Conservation (phyloP, 805 yeast genomes). For the Sugiyamaella qingdaonensis region DNA sequence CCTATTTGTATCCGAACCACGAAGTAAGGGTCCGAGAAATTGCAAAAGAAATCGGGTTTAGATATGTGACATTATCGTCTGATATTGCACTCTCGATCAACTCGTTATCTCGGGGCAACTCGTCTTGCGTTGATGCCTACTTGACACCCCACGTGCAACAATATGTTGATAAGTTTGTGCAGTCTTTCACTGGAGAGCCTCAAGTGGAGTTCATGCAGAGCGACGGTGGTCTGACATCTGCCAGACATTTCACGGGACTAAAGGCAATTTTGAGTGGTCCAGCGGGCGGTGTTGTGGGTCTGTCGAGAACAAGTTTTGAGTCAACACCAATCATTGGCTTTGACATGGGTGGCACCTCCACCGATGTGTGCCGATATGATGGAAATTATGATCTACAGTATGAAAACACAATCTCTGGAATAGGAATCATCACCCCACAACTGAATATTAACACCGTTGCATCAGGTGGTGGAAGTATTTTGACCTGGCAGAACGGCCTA, state of each 20-base stretch:
- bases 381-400: conserved; percentile 75
- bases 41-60: conserved; percentile 63
- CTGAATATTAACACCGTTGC: conserved; percentile 76
- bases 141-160: conserved; percentile 67
- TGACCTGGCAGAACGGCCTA: conserved; percentile 62
- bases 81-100: conserved; percentile 74
- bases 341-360: conserved; percentile 89
- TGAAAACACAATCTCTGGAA: conserved; percentile 77
- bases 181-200: conserved; percentile 22
- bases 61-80: conserved; percentile 61
- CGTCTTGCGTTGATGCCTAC: conserved; percentile 77
- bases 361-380: conserved; percentile 70
- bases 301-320: conserved; percentile 71
- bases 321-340: conserved; percentile 68
- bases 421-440: conserved; percentile 77
- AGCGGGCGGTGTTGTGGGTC: conserved; percentile 96
- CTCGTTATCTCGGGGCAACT: conserved; percentile 66
- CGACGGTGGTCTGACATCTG: conserved; percentile 92
- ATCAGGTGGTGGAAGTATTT: conserved; percentile 75
- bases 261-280: conserved; percentile 90
- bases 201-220: conserved; percentile 74
- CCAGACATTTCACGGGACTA: conserved; percentile 75
- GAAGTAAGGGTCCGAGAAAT: conserved; percentile 54
- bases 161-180: conserved; percentile 55
- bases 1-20: conserved; percentile 67